Base-by-base conservation (phyloP, 2,329 filamentous ascomycete genomes). In the Diaporthe amygdali region DNA sequence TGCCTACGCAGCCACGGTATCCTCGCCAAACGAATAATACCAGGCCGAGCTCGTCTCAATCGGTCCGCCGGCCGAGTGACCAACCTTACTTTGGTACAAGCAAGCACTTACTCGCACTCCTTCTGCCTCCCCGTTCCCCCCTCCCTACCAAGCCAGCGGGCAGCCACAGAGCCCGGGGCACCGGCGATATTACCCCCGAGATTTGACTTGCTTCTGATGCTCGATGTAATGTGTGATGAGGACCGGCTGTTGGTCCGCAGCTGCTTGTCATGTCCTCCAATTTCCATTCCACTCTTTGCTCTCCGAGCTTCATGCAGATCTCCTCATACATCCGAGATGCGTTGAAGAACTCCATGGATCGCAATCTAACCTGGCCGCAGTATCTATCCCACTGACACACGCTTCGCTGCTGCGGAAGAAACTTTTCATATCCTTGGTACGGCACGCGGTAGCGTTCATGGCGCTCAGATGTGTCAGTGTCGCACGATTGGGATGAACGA, bases 181-280 rank as follows among this genome's bases (percentile, higher is more conserved):
- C 37, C 39, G 49, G 66, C 44, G 34, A 69, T 30, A 41, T 61
- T 69, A 59, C 27, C 64, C 59, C 59, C 70, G 51, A 69, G 32
- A 56, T 69, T 72, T 49, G 66, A 64, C 25, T 39, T 41, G 20
- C 30, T 56, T 9, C 51, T 12, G 44, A 71, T 69, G 56, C 34
- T 27, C 39, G 56, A 34, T 25, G 66, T 55, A 27, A 63, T 63
- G 59, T 34, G 59, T 63, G 59, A 63, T 63, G 59, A 34, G 59
- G 59, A 64, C 41, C 44, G 51, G 44, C 55, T 39, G 63, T 39
- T 61, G 39, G 52, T 34, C 69, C 61, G 20, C 51, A 44, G 51
- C 34, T 61, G 52, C 69, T 37, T 61, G 52, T 49, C 61, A 59
- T 51, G 51, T 68, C 69, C 69, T 71, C 66, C 52, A 71, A 67